A percentile compares a stretch with the other conserved stretches of the same genome.
phyloP scores from a whole-genome alignment of 2,329 filamentous ascomycete genomes.

The Pochonia chlamydosporia region DNA sequence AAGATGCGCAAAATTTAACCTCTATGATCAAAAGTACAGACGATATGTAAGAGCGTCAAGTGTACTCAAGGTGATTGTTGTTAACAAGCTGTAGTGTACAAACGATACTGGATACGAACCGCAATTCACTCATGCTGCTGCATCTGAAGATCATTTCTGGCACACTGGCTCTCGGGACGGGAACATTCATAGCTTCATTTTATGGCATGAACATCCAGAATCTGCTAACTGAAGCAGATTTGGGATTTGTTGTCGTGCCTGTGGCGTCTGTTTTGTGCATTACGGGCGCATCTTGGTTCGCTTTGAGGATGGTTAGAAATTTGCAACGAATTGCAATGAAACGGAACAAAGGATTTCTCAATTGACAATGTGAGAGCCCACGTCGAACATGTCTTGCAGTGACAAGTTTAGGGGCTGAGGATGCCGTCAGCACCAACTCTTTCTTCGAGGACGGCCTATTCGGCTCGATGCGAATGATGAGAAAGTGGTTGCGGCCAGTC shows the following conservation, averaged over 20 bases:
- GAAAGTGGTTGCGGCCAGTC: too few species aligned
- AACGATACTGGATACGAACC: constrained; percentile 93
- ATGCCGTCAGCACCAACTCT: too few species aligned
- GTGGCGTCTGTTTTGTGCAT: not conserved
- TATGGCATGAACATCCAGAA: constrained; percentile 99
- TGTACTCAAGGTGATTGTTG: too few species aligned
- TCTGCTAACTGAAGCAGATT: constrained; percentile 88
- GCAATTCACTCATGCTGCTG: constrained; percentile 93
- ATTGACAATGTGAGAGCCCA: not conserved
- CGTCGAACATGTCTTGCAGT: not conserved
- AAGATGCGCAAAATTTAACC: constrained; percentile 88
- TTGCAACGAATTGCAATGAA: not conserved
- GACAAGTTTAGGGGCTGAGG: not conserved
- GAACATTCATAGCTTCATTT: constrained; percentile 89
- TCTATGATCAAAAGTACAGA: constrained; percentile 94
- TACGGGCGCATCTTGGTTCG: not conserved
- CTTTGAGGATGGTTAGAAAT: not conserved
- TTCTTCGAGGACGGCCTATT: too few species aligned
- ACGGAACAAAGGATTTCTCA: not conserved
- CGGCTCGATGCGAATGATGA: too few species aligned
- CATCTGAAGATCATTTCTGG: constrained; percentile 94
- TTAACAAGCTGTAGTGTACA: constrained; percentile 59
- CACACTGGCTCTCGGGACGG: constrained; percentile 83
- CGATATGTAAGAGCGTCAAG: constrained; percentile 72
- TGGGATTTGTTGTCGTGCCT: constrained; percentile 69